These are phyloP conservation scores for Aureobasidium uvarum DNA, from an alignment of 2,329 filamentous ascomycete genomes.

Conservation along the genomic window DNA sequence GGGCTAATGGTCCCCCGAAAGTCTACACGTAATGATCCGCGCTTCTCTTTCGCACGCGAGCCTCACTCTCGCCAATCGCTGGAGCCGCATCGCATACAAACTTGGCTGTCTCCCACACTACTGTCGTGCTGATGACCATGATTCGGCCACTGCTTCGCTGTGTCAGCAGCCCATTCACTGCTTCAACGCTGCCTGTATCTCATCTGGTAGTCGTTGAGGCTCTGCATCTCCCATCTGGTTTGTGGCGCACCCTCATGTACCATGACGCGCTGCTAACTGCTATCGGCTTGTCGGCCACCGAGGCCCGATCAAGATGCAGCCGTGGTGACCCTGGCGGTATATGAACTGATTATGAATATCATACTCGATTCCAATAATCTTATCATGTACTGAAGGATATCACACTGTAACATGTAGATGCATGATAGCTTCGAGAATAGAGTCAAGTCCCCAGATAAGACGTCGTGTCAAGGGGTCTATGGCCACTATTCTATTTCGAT, in stretches of 20 bases:
- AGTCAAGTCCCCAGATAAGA: too few species aligned
- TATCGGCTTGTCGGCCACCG: neutral
- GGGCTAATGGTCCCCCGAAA: slow-evolving; percentile 14
- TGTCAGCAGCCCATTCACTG: neutral
- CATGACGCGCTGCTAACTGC: slow-evolving; percentile 5
- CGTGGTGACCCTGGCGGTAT: neutral
- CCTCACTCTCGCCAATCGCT: neutral
- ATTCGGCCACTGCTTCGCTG: too few species aligned
- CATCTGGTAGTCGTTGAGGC: slow-evolving; percentile 1
- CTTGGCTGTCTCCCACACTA: neutral
- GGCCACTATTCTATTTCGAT: too few species aligned
- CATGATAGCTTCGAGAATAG: too few species aligned
- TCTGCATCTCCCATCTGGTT: slow-evolving; percentile 12
- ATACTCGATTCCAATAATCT: too few species aligned
- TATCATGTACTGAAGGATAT: neutral
- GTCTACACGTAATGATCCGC: slow-evolving; percentile 26
- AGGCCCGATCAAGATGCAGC: neutral
- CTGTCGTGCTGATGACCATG: neutral
- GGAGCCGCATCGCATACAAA: neutral
- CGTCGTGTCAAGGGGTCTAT: too few species aligned
- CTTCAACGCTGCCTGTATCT: neutral
- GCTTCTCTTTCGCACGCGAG: neutral
- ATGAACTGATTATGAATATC: neutral
- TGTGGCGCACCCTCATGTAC: neutral
- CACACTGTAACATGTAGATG: too few species aligned